A percentile compares a stretch with the other conserved stretches of the same genome.
These are phyloP conservation scores for Primulina tabacum DNA, from an alignment of 257 asterid genomes.

Conservation along the genomic window DNA sequence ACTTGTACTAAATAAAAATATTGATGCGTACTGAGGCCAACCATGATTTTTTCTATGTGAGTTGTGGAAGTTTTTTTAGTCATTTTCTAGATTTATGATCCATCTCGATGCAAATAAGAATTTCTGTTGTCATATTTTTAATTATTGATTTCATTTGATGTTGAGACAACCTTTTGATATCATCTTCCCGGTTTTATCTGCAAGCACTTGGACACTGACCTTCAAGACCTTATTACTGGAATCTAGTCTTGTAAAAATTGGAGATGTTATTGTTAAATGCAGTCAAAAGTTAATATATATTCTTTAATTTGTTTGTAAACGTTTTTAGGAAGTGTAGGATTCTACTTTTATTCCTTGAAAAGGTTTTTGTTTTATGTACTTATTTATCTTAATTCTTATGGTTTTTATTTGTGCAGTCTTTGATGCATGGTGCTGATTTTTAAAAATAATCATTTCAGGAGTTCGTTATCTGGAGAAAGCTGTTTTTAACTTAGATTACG, in stretches of 20 bases:
- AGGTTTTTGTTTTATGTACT: neutral
- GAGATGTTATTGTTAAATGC: neutral
- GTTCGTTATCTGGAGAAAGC: slow-evolving; percentile 99
- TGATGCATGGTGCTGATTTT: neutral
- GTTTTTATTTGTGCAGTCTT: neutral
- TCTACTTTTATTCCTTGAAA: neutral
- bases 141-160: slow-evolving; percentile 10
- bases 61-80: slow-evolving; percentile 1
- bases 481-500: slow-evolving; percentile 84
- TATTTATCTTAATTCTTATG: neutral
- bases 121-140: slow-evolving; percentile 1
- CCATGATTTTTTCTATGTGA: neutral
- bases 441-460: slow-evolving; percentile 48
- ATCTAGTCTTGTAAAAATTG: neutral
- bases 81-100: slow-evolving; percentile 12
- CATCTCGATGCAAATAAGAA: neutral
- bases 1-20: slow-evolving; percentile 3
- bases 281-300: neutral
- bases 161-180: slow-evolving; percentile 3
- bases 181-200: neutral
- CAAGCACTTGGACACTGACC: neutral
- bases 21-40: slow-evolving; percentile 3
- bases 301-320: too few relatives aligned
- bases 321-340: neutral
- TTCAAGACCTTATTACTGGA: neutral